Evolutionary conservation across 2,329 filamentous ascomycete species (phyloP), one percentile per base, ranked within the genome.

Genomic region (Gremmenia infestans): DNA sequence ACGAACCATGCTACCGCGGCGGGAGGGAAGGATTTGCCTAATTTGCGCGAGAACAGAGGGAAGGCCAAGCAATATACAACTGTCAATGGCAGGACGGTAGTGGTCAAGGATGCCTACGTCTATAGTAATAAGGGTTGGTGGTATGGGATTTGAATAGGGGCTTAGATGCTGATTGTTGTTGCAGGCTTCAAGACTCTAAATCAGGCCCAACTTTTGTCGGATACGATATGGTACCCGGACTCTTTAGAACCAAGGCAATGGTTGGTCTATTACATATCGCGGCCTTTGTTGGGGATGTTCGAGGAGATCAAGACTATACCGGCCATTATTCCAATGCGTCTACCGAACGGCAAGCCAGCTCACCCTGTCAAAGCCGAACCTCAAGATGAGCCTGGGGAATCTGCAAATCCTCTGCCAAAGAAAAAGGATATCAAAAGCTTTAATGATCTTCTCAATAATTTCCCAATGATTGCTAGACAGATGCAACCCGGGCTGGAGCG

Each of bases 21-120:
- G 23, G 80, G 78, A 63, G 79, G 74, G 56, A 85, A 84, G 73
- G 82, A 86, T 64, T 72, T 68, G 14, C 79, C 81, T 58, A 90
- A 85, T 68, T 76, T 95, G 66, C 86, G 93, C 60, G 94, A 99
- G 74, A 88, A 84, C 70, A 86, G 91, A 72, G 89, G 88, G 62
- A 97, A 97, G 79, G 90, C 94, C 35, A 96, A 92, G 74, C 91
- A 96, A 70, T 96, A 94, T 68, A 87, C 87, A 14, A 99, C 95
- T 0, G 79, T 94, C 63, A 99, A 99, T 73, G 91, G 92, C 37
- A 85, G 91, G 67, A 97, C 89, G 48, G 87, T 99, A 57, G 89
- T 99, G 46, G 86, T 99, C 62, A 97, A 97, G 73, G 94, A 99
- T 73, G 85, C 87, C 25, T 88, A 88, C 65, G 82, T 97, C 42